Conservation (phyloP, 371 early-diverging fungal species). For the Mucor lusitanicus region DNA sequence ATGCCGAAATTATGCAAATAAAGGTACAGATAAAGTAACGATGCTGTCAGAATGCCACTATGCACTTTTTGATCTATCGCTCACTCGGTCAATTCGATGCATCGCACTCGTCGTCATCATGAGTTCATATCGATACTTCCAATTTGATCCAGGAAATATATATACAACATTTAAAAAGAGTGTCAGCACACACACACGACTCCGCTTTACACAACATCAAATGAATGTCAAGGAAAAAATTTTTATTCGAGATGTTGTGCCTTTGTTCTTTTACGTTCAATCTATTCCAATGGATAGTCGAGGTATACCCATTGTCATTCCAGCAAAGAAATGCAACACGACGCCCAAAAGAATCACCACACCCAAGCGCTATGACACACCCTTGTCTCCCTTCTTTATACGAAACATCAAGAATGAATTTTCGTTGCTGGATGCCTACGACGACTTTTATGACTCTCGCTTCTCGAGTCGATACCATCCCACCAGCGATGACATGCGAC, state of each 20-base stretch:
- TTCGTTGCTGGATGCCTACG: slow-evolving; percentile 25
- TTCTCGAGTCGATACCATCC: slow-evolving; percentile 17
- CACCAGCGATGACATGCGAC: background rate
- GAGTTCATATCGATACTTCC: background rate
- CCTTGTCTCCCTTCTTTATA: slow-evolving; percentile 2
- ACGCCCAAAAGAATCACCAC: slow-evolving; percentile 9
- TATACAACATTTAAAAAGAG: background rate
- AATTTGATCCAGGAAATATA: background rate
- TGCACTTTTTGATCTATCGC: too few relatives aligned
- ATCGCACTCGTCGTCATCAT: background rate
- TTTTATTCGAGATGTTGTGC: background rate
- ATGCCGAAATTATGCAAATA: background rate
- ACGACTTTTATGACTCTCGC: slow-evolving; percentile 19
- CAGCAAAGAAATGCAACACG: background rate
- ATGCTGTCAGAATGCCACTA: too few relatives aligned
- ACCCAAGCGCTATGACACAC: background rate
- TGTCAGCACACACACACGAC: background rate
- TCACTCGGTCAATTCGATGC: too few relatives aligned
- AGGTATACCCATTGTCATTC: slow-evolving; percentile 25
- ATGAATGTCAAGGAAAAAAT: background rate
- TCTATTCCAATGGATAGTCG: slow-evolving; percentile 23
- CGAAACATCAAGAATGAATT: slow-evolving; percentile 9
- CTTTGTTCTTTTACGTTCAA: background rate
- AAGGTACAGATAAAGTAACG: background rate
- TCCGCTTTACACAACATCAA: background rate